Percentiles rank a stretch among this genome's conserved stretches.
Evolutionary conservation across 1,139 yeast species (phyloP).

Genomic region (Petasospora fabianii): DNA sequence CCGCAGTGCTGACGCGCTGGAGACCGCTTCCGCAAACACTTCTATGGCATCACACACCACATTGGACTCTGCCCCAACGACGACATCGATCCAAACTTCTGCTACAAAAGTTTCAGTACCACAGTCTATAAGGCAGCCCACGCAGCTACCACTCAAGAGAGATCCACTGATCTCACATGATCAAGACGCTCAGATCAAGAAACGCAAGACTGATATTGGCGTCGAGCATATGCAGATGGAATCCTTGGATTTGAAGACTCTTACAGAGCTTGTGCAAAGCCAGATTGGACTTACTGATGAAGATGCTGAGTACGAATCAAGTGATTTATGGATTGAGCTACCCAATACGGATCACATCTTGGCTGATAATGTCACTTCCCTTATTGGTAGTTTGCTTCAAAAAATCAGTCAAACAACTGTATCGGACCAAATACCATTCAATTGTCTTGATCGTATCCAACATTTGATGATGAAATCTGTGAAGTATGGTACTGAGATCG

Average conservation of each 20-base stretch:
- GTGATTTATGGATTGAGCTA: slow-evolving; percentile 25
- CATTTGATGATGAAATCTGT: slow-evolving; percentile 27
- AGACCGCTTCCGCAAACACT: slow-evolving; percentile 1
- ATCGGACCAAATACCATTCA: slow-evolving; percentile 21
- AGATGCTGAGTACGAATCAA: slow-evolving; percentile 21
- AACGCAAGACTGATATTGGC: slow-evolving; percentile 18
- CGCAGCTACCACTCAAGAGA: slow-evolving; percentile 1
- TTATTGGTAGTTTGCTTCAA: slow-evolving; percentile 24
- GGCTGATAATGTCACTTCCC: slow-evolving; percentile 17
- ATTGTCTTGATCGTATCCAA: slow-evolving; percentile 28
- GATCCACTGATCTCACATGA: neutral
- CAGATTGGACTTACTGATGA: slow-evolving; percentile 22
- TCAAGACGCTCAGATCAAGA: slow-evolving; percentile 12
- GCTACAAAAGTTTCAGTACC: neutral
- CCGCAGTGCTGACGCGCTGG: neutral
- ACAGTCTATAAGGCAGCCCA: neutral
- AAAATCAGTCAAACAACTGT: slow-evolving; percentile 20
- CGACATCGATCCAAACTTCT: neutral
- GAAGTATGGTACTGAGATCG: slow-evolving; percentile 22
- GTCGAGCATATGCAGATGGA: slow-evolving; percentile 20
- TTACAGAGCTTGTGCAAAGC: slow-evolving; percentile 11
- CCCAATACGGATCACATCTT: slow-evolving; percentile 20
- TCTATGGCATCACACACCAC: neutral
- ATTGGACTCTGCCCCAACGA: neutral
- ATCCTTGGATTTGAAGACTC: slow-evolving; percentile 7